phyloP scores from a whole-genome alignment of 805 yeast species.

The Suhomyces vadensis region DNA sequence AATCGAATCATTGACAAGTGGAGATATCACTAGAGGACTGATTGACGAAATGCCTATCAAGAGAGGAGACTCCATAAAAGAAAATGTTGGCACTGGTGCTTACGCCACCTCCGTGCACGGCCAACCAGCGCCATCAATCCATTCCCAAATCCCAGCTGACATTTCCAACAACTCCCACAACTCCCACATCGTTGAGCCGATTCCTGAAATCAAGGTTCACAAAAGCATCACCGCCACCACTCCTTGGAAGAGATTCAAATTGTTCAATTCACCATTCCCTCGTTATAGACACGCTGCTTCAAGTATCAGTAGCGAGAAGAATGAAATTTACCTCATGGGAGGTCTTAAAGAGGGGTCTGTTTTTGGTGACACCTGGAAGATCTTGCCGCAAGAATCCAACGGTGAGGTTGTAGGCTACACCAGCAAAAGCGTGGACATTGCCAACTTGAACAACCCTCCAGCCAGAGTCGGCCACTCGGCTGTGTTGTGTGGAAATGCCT shows the following conservation, averaged over 20 bases:
- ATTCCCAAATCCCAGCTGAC: neutral
- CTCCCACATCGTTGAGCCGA: neutral
- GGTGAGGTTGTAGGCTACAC: slow-evolving; percentile 27
- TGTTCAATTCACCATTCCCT: slow-evolving; percentile 84
- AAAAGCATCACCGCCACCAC: slow-evolving; percentile 4
- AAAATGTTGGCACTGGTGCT: neutral
- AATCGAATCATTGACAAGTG: slow-evolving; percentile 17
- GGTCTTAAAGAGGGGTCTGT: slow-evolving; percentile 92
- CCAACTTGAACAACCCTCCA: slow-evolving; percentile 80
- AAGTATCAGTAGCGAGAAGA: slow-evolving; percentile 69
- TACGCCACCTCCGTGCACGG: slow-evolving; percentile 2
- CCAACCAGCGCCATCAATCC: slow-evolving; percentile 3
- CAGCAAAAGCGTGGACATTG: slow-evolving; percentile 41
- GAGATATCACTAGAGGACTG: slow-evolving; percentile 3
- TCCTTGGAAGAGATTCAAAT: slow-evolving; percentile 69
- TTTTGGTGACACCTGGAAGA: slow-evolving; percentile 93
- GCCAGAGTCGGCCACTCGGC: slow-evolving; percentile 97
- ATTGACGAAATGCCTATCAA: slow-evolving; percentile 6
- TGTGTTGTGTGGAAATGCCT: slow-evolving; percentile 90
- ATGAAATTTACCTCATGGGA: slow-evolving; percentile 87
- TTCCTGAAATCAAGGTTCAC: neutral
- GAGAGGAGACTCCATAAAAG: slow-evolving; percentile 4
- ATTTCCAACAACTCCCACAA: neutral
- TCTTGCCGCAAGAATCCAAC: slow-evolving; percentile 49
- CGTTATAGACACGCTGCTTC: slow-evolving; percentile 92